phyloP scores from a whole-genome alignment of 495 filamentous ascomycete genomes.

The Filosporella fistucella region DNA sequence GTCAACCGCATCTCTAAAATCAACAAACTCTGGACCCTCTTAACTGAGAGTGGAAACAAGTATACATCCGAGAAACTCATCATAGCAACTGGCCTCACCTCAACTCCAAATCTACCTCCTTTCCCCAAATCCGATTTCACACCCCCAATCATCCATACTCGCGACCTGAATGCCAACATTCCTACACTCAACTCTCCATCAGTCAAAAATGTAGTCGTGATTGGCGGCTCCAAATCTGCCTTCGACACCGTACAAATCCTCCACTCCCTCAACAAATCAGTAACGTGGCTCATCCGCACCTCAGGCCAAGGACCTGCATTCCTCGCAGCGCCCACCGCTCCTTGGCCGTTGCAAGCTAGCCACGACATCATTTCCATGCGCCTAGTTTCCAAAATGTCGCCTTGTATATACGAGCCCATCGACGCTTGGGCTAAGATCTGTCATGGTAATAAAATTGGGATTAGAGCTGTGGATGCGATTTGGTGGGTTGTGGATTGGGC shows the following conservation, averaged over 20 bases:
- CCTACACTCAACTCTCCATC: slow-evolving; percentile 14
- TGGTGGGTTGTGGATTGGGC: slow-evolving; percentile 16
- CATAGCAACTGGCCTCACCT: slow-evolving; percentile 39
- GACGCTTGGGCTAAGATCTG: slow-evolving; percentile 22
- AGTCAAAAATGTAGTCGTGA: slow-evolving; percentile 31
- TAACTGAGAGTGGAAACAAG: background rate
- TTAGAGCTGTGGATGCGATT: slow-evolving; percentile 7
- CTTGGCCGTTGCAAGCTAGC: slow-evolving; percentile 25
- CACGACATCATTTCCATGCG: slow-evolving; percentile 23
- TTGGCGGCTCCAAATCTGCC: slow-evolving; percentile 42
- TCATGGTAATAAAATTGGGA: slow-evolving; percentile 18
- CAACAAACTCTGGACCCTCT: background rate
- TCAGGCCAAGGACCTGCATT: slow-evolving; percentile 34
- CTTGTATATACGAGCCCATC: slow-evolving; percentile 28
- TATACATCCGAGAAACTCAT: slow-evolving; percentile 33
- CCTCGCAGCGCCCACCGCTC: slow-evolving; percentile 17
- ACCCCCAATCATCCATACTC: slow-evolving; percentile 32
- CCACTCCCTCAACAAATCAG: slow-evolving; percentile 35
- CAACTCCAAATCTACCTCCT: slow-evolving; percentile 33
- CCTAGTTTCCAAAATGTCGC: slow-evolving; percentile 23
- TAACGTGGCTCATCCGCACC: slow-evolving; percentile 39
- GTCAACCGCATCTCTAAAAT: slow-evolving; percentile 3
- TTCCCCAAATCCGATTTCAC: slow-evolving; percentile 23
- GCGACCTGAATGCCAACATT: slow-evolving; percentile 26
- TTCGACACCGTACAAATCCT: slow-evolving; percentile 40